Percentiles rank a stretch among this genome's conserved stretches.
These are phyloP conservation scores for Senna tora DNA, from an alignment of 306 rosid species.

Conservation along the genomic window DNA sequence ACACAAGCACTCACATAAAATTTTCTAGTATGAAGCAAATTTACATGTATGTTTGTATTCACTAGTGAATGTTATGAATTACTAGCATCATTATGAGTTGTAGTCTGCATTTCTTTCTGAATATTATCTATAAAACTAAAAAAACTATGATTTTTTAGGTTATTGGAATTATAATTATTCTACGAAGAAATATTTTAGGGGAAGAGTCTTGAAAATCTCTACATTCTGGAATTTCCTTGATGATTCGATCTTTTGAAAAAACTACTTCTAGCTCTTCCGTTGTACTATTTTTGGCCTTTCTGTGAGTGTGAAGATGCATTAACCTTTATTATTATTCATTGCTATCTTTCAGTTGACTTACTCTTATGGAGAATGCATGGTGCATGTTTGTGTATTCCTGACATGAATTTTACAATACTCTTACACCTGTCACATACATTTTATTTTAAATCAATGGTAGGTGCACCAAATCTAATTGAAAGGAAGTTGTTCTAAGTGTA, in stretches of 20 bases:
- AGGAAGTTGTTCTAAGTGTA: neutral
- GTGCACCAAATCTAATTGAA: neutral
- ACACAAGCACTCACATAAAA: neutral
- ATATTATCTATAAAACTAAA: constrained; percentile 29
- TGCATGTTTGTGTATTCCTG: constrained; percentile 16
- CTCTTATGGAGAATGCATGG: constrained; percentile 33
- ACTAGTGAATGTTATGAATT: neutral
- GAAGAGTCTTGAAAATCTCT: constrained; percentile 14
- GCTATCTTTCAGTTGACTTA: constrained; percentile 28
- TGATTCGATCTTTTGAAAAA: constrained; percentile 4
- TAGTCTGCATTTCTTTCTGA: neutral
- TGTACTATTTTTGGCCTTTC: constrained; percentile 22
- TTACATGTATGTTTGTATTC: neutral
- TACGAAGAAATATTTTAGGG: neutral
- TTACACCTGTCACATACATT: neutral
- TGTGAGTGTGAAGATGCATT: constrained; percentile 25
- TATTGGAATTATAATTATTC: neutral
- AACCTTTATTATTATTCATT: constrained; percentile 10
- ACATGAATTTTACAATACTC: neutral
- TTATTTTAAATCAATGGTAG: neutral
- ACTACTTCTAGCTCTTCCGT: constrained; percentile 18
- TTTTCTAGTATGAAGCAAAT: neutral
- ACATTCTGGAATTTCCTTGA: constrained; percentile 24
- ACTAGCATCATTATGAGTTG: constrained; percentile 14
- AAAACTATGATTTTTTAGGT: constrained; percentile 18